A percentile compares a stretch with the other conserved stretches of the same genome.
Evolutionary conservation across 768 basidiomycete genomes (phyloP).

Genomic region (Collybia nuda): DNA sequence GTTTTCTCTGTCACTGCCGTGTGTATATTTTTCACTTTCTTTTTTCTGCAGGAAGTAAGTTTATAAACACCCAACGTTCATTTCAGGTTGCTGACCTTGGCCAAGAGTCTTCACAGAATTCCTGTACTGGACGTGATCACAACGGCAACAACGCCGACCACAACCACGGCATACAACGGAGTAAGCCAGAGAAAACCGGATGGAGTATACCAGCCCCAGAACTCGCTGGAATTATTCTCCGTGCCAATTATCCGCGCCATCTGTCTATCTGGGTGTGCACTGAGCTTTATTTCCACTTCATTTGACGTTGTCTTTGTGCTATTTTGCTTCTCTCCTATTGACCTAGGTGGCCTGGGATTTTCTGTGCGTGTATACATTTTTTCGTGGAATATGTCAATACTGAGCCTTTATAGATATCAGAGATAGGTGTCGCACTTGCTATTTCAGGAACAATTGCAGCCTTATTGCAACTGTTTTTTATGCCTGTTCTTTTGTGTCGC

Average conservation of each 20-base stretch:
- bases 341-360: slow-evolving; percentile 43
- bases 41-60: slow-evolving; percentile 55
- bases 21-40: slow-evolving; percentile 39
- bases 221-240: slow-evolving; percentile 39
- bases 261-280: slow-evolving; percentile 45
- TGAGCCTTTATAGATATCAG: slow-evolving; percentile 19
- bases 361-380: slow-evolving; percentile 19
- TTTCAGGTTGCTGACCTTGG: background rate
- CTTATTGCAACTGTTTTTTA: slow-evolving; percentile 48
- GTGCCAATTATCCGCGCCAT: slow-evolving; percentile 52
- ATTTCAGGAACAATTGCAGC: slow-evolving; percentile 45
- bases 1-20: slow-evolving; percentile 37
- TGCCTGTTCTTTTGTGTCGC: slow-evolving; percentile 50
- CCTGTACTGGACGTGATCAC: background rate
- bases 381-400: slow-evolving; percentile 19
- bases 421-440: slow-evolving; percentile 59
- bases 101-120: slow-evolving; percentile 1
- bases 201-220: slow-evolving; percentile 9
- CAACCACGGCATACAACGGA: slow-evolving; percentile 3
- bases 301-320: slow-evolving; percentile 67
- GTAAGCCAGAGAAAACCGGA: slow-evolving; percentile 26
- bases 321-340: slow-evolving; percentile 59
- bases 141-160: too few relatives aligned
- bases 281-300: slow-evolving; percentile 51
- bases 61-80: background rate